A percentile compares a stretch with the other conserved stretches of the same genome.
These are phyloP conservation scores for Talaromyces thailandensis DNA, from an alignment of 495 filamentous ascomycete species.

Conservation along the genomic window DNA sequence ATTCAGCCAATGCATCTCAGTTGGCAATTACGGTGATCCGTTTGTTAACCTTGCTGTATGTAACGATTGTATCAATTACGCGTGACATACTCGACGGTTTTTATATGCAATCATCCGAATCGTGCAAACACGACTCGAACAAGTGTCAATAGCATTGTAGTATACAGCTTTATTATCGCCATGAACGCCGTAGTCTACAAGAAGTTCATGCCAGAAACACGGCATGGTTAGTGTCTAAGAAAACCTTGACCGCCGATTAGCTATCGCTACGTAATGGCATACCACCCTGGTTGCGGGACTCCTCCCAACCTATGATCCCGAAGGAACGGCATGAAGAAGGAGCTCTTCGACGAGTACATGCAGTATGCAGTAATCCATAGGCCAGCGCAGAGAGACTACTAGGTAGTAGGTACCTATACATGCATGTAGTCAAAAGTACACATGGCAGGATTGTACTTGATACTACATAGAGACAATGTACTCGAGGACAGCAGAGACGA, in stretches of 20 bases:
- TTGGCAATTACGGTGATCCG: neutral
- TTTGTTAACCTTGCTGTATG: neutral
- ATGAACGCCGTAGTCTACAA: neutral
- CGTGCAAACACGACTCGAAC: neutral
- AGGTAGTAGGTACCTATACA: neutral
- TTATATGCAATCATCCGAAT: neutral
- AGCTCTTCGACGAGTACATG: neutral
- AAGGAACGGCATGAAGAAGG: neutral
- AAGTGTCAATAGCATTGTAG: neutral
- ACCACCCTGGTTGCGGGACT: neutral
- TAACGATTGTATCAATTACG: neutral
- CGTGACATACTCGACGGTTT: neutral
- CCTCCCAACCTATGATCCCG: neutral
- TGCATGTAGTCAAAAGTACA: neutral
- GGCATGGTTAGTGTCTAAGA: neutral
- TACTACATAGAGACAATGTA: no score
- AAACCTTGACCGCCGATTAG: neutral
- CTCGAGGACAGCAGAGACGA: neutral
- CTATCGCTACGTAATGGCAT: slow-evolving; percentile 1
- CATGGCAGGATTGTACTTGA: neutral
- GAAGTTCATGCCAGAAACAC: neutral
- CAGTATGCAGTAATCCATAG: neutral
- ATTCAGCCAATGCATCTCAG: neutral
- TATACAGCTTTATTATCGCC: neutral
- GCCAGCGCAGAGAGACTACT: neutral